A percentile compares a stretch with the other conserved stretches of the same genome.
phyloP scores from a whole-genome alignment of 805 yeast genomes.

The Komagataella mondaviorum region DNA sequence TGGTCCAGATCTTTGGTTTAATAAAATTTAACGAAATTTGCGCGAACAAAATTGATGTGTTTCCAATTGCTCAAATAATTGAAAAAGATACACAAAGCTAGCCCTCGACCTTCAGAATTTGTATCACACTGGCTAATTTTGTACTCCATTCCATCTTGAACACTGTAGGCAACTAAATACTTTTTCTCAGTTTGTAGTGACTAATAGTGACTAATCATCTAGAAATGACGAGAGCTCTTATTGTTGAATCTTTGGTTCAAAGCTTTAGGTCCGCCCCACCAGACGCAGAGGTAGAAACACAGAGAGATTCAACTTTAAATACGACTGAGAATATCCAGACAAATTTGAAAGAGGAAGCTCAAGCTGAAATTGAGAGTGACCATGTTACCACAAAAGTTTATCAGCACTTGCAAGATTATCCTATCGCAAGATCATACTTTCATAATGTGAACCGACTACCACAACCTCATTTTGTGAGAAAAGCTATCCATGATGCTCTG shows the following conservation, averaged over 20 bases:
- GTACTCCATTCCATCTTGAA: background rate
- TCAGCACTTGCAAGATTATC: conserved; percentile 12
- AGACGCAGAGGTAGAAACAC: background rate
- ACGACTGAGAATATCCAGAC: background rate
- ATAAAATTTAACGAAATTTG: background rate
- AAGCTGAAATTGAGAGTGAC: background rate
- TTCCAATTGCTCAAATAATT: too few relatives aligned
- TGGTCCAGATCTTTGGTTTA: background rate
- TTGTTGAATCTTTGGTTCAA: background rate
- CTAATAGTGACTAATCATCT: background rate
- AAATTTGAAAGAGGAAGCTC: background rate
- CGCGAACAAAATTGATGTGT: background rate
- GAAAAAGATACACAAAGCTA: too few relatives aligned
- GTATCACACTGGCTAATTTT: background rate
- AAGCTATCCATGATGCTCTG: conserved; percentile 10
- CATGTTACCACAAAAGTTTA: background rate
- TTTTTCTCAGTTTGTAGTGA: background rate
- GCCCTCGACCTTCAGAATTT: too few relatives aligned
- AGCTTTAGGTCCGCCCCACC: background rate
- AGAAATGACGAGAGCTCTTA: background rate
- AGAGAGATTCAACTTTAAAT: background rate
- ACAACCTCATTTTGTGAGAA: conserved; percentile 12
- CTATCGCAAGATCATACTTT: conserved; percentile 25
- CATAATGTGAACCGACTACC: conserved; percentile 13
- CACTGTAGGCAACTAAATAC: background rate